Percentiles rank a stretch among this genome's conserved stretches.
These are phyloP conservation scores for Phytophthora boehmeriae DNA, from an alignment of 352 stramenopile genomes.

Conservation along the genomic window DNA sequence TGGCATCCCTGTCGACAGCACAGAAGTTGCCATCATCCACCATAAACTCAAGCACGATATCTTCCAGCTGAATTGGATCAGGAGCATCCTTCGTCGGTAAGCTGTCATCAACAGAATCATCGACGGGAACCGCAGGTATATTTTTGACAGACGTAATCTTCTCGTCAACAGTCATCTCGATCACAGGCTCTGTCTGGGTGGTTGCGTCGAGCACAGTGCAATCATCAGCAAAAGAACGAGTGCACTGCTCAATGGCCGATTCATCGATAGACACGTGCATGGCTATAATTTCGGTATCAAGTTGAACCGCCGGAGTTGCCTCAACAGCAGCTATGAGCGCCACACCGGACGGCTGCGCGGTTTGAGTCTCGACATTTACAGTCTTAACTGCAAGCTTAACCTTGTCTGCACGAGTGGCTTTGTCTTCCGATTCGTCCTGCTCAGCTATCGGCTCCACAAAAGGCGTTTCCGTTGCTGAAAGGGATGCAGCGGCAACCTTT, in stretches of 20 bases:
- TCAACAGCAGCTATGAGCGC: background rate
- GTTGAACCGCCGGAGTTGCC: background rate
- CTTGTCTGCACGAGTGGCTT: background rate
- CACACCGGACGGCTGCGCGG: background rate
- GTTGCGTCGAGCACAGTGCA: background rate
- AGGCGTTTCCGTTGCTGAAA: too few relatives aligned
- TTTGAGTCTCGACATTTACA: background rate
- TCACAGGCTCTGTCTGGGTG: background rate
- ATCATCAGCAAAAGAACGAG: background rate
- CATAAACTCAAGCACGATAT: too few relatives aligned
- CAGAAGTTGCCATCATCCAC: too few relatives aligned
- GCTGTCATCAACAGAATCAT: background rate
- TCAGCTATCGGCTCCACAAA: too few relatives aligned
- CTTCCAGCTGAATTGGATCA: too few relatives aligned
- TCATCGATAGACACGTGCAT: background rate
- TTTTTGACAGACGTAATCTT: too few relatives aligned
- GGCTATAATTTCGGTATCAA: background rate
- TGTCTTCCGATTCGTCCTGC: too few relatives aligned
- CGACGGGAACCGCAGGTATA: background rate
- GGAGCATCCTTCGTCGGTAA: too few relatives aligned
- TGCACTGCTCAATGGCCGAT: background rate
- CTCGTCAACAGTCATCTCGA: too few relatives aligned
- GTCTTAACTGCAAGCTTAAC: background rate
- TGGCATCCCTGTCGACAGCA: background rate
- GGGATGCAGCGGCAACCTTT: too few relatives aligned